A percentile compares a stretch with the other conserved stretches of the same genome.
These are phyloP conservation scores for Leavenworthia alabamica DNA, from an alignment of 345 rosid species.

Conservation along the genomic window DNA sequence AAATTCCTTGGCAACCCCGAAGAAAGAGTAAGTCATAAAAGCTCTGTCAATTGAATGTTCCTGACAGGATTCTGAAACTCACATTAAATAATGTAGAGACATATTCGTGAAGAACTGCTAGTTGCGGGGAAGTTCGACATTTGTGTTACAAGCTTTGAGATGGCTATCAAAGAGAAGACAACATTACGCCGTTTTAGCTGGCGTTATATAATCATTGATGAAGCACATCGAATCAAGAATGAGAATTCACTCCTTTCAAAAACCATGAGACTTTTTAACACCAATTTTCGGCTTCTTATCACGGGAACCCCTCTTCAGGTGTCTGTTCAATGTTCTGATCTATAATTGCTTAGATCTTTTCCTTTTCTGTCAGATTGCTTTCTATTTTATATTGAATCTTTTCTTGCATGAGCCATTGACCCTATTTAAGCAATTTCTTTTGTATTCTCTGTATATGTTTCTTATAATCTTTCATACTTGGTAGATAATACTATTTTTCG, in stretches of 20 bases:
- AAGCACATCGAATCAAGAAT: constrained; percentile 94
- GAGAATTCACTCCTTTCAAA: constrained; percentile 94
- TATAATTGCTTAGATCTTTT: not conserved
- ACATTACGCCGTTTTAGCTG: constrained; percentile 80
- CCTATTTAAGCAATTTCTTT: not conserved
- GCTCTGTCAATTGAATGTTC: not conserved
- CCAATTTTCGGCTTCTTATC: constrained; percentile 89
- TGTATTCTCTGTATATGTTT: not conserved
- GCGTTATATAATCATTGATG: constrained; percentile 93
- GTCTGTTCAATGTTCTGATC: constrained; percentile 15
- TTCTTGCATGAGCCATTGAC: constrained; percentile 3
- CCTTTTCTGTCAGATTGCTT: not conserved
- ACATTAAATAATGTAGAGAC: constrained; percentile 40
- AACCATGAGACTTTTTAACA: constrained; percentile 84
- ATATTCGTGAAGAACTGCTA: constrained; percentile 76
- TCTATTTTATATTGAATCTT: not conserved
- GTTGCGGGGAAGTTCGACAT: constrained; percentile 91
- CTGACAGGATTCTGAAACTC: not conserved
- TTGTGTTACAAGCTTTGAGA: constrained; percentile 92
- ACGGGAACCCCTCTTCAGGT: constrained; percentile 99
- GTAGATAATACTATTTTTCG: not conserved
- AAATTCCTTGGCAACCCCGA: constrained; percentile 98
- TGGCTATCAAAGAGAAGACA: constrained; percentile 92
- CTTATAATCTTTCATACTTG: not conserved
- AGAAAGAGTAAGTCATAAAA: constrained; percentile 59